Percentiles rank a stretch among this genome's conserved stretches.
These are phyloP conservation scores for Teunomyces cretensis DNA, from an alignment of 805 yeast genomes.

Conservation along the genomic window DNA sequence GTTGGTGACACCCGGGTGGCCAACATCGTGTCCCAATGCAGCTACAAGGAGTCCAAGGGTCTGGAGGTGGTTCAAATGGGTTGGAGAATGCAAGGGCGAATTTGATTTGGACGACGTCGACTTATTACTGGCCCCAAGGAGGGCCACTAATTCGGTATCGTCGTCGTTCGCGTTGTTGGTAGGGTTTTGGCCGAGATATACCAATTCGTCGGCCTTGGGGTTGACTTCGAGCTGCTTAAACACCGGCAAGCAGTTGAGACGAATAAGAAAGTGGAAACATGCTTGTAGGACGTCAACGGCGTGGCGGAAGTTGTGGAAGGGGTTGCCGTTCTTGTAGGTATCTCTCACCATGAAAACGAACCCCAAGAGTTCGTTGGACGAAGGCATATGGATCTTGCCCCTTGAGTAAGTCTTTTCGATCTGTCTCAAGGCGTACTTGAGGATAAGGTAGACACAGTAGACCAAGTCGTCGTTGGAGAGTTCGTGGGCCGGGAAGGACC, in stretches of 20 bases:
- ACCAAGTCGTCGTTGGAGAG: slow-evolving; percentile 64
- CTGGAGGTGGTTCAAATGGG: slow-evolving; percentile 28
- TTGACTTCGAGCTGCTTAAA: slow-evolving; percentile 36
- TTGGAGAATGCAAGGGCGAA: background rate
- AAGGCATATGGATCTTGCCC: slow-evolving; percentile 15
- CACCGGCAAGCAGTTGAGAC: slow-evolving; percentile 38
- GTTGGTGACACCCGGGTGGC: slow-evolving; percentile 96
- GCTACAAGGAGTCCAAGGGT: slow-evolving; percentile 67
- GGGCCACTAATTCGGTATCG: background rate
- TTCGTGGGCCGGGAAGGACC: slow-evolving; percentile 74
- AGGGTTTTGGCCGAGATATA: slow-evolving; percentile 7
- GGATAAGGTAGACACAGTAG: slow-evolving; percentile 56
- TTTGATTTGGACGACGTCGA: background rate
- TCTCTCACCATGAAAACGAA: slow-evolving; percentile 70
- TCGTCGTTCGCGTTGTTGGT: background rate
- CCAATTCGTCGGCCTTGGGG: slow-evolving; percentile 30
- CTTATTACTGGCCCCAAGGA: background rate
- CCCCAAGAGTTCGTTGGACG: slow-evolving; percentile 48
- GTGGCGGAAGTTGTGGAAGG: slow-evolving; percentile 94
- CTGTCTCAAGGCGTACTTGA: slow-evolving; percentile 41
- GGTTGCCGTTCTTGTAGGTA: slow-evolving; percentile 79
- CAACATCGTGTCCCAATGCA: slow-evolving; percentile 92
- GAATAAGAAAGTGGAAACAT: slow-evolving; percentile 61
- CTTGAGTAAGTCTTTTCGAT: slow-evolving; percentile 2
- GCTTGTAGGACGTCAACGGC: slow-evolving; percentile 96